Evolutionary conservation across 129 eudicot species (phyloP).

Genomic region (Arctium minus): DNA sequence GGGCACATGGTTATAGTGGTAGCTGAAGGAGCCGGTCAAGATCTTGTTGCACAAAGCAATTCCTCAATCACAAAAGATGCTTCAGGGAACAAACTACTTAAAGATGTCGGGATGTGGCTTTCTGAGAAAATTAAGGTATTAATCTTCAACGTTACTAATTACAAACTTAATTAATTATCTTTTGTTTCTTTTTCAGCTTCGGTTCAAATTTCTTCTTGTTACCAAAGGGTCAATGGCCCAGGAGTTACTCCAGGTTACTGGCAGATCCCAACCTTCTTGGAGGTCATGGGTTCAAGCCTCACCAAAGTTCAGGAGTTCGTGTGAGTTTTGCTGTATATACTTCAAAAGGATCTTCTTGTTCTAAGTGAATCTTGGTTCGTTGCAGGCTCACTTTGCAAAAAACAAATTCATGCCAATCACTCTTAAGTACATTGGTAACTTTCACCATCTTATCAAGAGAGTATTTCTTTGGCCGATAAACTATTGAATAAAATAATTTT

Average conservation of each 20-base stretch:
- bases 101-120: constrained; percentile 92
- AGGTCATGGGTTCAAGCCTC: not conserved
- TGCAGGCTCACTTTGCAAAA: constrained; percentile 62
- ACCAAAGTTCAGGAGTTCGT: not conserved
- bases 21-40: constrained; percentile 96
- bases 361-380: not conserved
- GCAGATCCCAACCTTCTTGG: not conserved
- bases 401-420: constrained; percentile 36
- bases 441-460: not conserved
- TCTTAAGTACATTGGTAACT: constrained; percentile 65
- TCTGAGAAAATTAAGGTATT: constrained; percentile 77
- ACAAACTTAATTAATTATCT: not conserved
- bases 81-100: constrained; percentile 80
- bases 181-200: not conserved
- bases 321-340: not conserved
- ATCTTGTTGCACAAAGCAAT: constrained; percentile 55
- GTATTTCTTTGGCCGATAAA: not conserved
- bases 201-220: not conserved
- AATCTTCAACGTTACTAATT: constrained; percentile 12
- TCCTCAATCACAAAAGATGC: constrained; percentile 56
- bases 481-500: not conserved
- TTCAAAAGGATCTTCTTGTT: not conserved
- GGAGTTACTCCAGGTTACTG: not conserved
- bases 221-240: not conserved
- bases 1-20: constrained; percentile 98